Evolutionary conservation across 306 rosid genomes (phyloP).

Genomic region (Hippophae tibetana): DNA sequence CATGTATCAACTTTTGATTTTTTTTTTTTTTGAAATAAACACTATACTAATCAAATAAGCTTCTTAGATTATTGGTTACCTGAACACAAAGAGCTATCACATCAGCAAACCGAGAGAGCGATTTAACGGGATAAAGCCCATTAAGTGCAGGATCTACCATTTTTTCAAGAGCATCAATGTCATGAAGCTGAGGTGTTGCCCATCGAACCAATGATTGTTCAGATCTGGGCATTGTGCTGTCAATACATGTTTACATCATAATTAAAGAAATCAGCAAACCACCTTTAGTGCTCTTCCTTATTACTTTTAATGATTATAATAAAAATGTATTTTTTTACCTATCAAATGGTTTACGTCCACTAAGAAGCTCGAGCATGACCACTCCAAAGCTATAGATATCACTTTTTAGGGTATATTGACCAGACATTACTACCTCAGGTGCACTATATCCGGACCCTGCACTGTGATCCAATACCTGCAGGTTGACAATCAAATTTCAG

Average conservation of each 20-base stretch:
- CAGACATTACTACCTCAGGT: slow-evolving; percentile 78
- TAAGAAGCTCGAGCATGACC: slow-evolving; percentile 92
- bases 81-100: slow-evolving; percentile 94
- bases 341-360: slow-evolving; percentile 90
- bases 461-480: slow-evolving; percentile 57
- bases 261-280: neutral
- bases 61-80: slow-evolving; percentile 37
- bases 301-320: no score
- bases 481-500: slow-evolving; percentile 16
- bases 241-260: slow-evolving; percentile 13
- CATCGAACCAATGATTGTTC: slow-evolving; percentile 94
- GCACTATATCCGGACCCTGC: slow-evolving; percentile 74
- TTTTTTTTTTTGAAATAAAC: no score
- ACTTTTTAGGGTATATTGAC: slow-evolving; percentile 69
- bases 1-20: no score
- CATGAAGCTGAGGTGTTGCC: slow-evolving; percentile 99
- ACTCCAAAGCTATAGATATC: slow-evolving; percentile 92
- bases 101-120: slow-evolving; percentile 95
- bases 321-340: slow-evolving; percentile 34
- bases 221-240: slow-evolving; percentile 70
- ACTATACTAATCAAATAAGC: neutral
- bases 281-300: slow-evolving; percentile 2
- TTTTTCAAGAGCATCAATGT: slow-evolving; percentile 86
- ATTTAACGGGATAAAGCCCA: slow-evolving; percentile 89
- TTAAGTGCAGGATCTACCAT: slow-evolving; percentile 90